phyloP scores from a whole-genome alignment of 805 yeast genomes.

The Hanseniaspora meyeri region DNA sequence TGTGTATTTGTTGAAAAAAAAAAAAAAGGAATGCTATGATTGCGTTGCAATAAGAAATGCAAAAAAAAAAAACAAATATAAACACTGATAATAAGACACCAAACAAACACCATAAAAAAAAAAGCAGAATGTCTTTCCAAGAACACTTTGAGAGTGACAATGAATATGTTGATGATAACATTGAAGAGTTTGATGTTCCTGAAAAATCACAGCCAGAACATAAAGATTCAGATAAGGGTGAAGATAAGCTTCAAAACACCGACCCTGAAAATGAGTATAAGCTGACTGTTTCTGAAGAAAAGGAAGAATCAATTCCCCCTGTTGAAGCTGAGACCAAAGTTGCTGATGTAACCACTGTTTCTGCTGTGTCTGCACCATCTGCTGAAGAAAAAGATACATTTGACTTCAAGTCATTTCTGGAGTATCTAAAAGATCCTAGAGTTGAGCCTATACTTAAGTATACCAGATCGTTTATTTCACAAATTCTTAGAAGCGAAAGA shows the following conservation, averaged over 20 bases:
- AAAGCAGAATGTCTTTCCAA: conserved; percentile 7
- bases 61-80: background rate
- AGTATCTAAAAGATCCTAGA: conserved; percentile 52
- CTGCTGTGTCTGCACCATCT: background rate
- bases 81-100: background rate
- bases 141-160: conserved; percentile 9
- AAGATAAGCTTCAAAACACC: background rate
- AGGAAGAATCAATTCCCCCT: background rate
- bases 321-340: background rate
- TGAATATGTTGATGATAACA: conserved; percentile 1
- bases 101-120: background rate
- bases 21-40: background rate
- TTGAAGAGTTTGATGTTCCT: conserved; percentile 3
- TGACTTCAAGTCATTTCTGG: conserved; percentile 73
- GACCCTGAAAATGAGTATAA: background rate
- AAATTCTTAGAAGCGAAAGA: conserved; percentile 45
- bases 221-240: background rate
- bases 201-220: background rate
- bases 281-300: background rate
- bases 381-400: conserved; percentile 29
- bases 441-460: conserved; percentile 88
- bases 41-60: no score
- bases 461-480: conserved; percentile 67
- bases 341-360: background rate
- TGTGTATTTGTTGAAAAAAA: background rate